These are phyloP conservation scores for Delonix regia DNA, from an alignment of 306 rosid genomes.

Conservation along the genomic window DNA sequence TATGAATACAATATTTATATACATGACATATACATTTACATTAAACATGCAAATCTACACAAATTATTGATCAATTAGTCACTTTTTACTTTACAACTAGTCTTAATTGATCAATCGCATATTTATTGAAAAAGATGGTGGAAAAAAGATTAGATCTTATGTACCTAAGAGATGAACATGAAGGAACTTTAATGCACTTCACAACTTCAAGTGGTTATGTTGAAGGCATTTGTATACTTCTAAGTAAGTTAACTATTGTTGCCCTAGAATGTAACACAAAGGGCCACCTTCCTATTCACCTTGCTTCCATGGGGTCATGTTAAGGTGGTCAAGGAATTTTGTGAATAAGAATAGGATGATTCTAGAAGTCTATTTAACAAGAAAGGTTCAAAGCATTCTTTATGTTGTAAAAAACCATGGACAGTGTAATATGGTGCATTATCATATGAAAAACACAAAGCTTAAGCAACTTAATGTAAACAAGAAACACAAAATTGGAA, in stretches of 20 bases:
- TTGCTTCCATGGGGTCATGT: background rate
- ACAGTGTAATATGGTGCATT: background rate
- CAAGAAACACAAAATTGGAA: background rate
- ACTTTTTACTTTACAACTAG: background rate
- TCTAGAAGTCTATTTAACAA: background rate
- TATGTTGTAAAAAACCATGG: background rate
- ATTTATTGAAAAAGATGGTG: background rate
- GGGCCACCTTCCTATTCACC: constrained; percentile 14
- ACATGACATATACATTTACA: no score
- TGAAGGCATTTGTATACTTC: background rate
- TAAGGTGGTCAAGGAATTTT: background rate
- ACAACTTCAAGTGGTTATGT: background rate
- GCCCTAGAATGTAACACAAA: background rate
- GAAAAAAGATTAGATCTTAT: background rate
- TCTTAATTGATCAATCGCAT: background rate
- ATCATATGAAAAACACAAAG: background rate
- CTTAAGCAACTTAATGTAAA: background rate
- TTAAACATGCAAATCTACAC: background rate
- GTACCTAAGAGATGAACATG: background rate
- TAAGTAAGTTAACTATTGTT: background rate
- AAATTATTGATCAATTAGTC: background rate
- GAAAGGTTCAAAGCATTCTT: constrained; percentile 2
- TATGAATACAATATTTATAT: no score
- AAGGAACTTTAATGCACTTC: background rate
- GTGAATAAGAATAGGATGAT: background rate